Evolutionary conservation across 495 filamentous ascomycete species (phyloP), one percentile per base, ranked within the genome.

Genomic region (Talaromyces ruber): DNA sequence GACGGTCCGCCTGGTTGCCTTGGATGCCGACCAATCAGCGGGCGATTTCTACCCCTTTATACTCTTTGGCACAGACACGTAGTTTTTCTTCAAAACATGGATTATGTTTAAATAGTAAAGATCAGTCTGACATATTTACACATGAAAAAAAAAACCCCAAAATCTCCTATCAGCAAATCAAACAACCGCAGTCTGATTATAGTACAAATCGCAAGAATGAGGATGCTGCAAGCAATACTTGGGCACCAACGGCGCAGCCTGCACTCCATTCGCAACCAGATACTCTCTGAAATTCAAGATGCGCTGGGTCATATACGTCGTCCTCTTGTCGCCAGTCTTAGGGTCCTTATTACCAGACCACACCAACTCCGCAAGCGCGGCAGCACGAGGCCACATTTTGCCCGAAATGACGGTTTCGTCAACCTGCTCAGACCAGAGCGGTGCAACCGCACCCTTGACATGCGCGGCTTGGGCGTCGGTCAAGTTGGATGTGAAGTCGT

Each of bases 231-330:
- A 64, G 62, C 82, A 84, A 62, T 81, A 83, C 73, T 82, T 83
- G 7, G 81, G 77, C 67, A 81, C 72, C 39, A 83, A 58, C 9
- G 76, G 72, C 34, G 72, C 65, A 22, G 82, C 82, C 67, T 69
- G 66, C 1, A 84, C 73, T 8, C 81, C 80, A 65, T 80, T 81
- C 0, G 79, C 80, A 47, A 84, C 75, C 6, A 84, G 69, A 63
- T 82, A 84, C 65, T 84, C 82, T 4, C 82, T 73, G 70, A 84
- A 84, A 64, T 84, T 84, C 25, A 84, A 70, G 14, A 84, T 73
- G 22, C 82, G 74, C 73, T 83, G 80, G 7, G 81, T 83, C 34
- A 84, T 69, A 43, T 70, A 56, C 16, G 78, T 84, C 0, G 79
- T 82, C 11, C 82, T 74, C 68, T 82, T 83, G 4, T 11, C 16